phyloP scores from a whole-genome alignment of 2,329 filamentous ascomycete genomes.

The Thyridium curvatum region DNA sequence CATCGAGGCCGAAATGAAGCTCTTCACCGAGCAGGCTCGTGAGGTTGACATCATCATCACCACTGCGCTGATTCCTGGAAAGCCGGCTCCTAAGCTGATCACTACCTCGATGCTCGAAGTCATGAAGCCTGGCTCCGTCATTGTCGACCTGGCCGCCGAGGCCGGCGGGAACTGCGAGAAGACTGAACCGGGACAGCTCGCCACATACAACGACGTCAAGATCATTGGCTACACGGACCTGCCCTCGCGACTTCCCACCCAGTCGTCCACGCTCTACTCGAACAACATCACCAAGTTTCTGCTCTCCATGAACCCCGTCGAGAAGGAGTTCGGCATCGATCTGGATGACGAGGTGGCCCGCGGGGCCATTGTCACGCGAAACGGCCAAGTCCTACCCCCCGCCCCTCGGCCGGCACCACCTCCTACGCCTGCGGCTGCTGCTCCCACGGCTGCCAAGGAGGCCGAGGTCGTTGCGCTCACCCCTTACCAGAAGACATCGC shows the following conservation, averaged over 20 bases:
- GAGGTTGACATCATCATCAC: slow-evolving; percentile 93
- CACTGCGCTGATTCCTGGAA: slow-evolving; percentile 84
- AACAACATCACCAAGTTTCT: slow-evolving; percentile 92
- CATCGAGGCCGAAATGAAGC: slow-evolving; percentile 86
- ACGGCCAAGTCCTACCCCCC: slow-evolving; percentile 70
- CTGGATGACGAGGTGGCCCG: slow-evolving; percentile 80
- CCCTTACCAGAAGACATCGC: slow-evolving; percentile 73
- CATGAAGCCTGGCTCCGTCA: slow-evolving; percentile 85
- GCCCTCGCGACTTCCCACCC: slow-evolving; percentile 78
- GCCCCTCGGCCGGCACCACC: slow-evolving; percentile 63
- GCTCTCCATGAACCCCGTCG: slow-evolving; percentile 71
- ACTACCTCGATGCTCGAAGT: slow-evolving; percentile 72
- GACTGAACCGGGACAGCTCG: slow-evolving; percentile 66
- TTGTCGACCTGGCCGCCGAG: slow-evolving; percentile 84
- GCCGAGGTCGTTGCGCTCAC: slow-evolving; percentile 62
- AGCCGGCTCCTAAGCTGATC: slow-evolving; percentile 76
- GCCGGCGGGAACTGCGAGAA: slow-evolving; percentile 84
- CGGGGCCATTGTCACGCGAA: slow-evolving; percentile 73
- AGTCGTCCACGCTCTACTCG: slow-evolving; percentile 84
- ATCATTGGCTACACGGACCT: slow-evolving; percentile 87
- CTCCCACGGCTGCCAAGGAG: slow-evolving; percentile 50
- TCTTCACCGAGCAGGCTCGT: slow-evolving; percentile 79
- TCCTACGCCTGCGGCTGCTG: slow-evolving; percentile 45
- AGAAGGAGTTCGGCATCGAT: slow-evolving; percentile 75
- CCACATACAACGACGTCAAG: slow-evolving; percentile 70